Conservation (phyloP, 495 filamentous ascomycete species). For the Penicillium robsamsonii region DNA sequence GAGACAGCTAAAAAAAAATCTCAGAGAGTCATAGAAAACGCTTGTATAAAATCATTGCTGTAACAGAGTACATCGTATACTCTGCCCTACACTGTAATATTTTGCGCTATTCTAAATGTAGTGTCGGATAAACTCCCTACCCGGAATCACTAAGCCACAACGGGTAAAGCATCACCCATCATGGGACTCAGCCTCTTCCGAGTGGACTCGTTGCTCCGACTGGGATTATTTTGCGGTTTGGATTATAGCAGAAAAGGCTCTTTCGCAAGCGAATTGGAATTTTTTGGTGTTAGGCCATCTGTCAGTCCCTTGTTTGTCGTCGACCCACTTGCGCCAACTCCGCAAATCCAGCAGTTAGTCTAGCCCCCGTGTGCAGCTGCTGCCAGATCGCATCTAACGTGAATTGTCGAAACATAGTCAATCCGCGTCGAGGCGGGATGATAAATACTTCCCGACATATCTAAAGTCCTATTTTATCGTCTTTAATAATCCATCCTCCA, state of each 20-base stretch:
- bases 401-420: constrained; percentile 12
- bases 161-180: constrained; percentile 39
- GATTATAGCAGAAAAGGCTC: neutral
- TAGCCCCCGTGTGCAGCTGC: constrained; percentile 26
- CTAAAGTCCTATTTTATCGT: constrained; percentile 14
- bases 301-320: constrained; percentile 6
- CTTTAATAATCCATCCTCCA: constrained; percentile 20
- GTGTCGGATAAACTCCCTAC: constrained; percentile 19
- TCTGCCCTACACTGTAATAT: constrained; percentile 11
- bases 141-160: constrained; percentile 26
- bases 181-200: constrained; percentile 27
- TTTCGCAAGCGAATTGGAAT: neutral
- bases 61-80: neutral
- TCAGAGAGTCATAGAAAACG: neutral
- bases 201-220: constrained; percentile 13
- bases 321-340: constrained; percentile 9
- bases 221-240: constrained; percentile 10
- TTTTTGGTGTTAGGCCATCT: constrained; percentile 2
- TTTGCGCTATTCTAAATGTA: constrained; percentile 20
- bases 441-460: constrained; percentile 24
- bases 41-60: neutral
- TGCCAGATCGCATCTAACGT: constrained; percentile 38
- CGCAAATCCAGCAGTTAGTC: constrained; percentile 16
- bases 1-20: neutral
- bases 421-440: constrained; percentile 33